Conservation (phyloP, 1,284 basidiomycete species). For the Butyriboletus regius region DNA sequence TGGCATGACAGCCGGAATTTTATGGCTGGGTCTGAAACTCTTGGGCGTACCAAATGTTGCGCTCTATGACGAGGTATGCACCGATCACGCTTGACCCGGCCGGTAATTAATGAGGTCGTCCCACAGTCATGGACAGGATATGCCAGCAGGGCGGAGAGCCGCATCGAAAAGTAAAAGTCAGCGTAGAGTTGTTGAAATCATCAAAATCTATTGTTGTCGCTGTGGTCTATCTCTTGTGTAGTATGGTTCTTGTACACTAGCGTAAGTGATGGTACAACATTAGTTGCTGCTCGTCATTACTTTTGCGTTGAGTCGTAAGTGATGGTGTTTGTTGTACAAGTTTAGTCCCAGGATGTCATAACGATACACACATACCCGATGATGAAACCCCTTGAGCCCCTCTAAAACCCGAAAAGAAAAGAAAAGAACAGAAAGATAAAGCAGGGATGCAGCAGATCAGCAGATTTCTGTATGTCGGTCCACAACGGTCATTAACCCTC, state of each 20-base stretch:
- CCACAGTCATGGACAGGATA: slow-evolving; percentile 79
- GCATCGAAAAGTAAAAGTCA: slow-evolving; percentile 52
- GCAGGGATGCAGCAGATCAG: slow-evolving; percentile 9
- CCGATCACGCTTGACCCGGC: slow-evolving; percentile 6
- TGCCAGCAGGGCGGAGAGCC: slow-evolving; percentile 57
- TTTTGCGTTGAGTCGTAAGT: slow-evolving; percentile 12
- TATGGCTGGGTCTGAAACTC: slow-evolving; percentile 80
- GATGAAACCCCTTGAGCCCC: slow-evolving; percentile 13
- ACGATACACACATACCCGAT: slow-evolving; percentile 24
- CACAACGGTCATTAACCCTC: slow-evolving; percentile 33
- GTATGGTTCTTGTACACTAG: slow-evolving; percentile 18
- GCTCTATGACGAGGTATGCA: slow-evolving; percentile 77
- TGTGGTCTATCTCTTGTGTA: slow-evolving; percentile 8
- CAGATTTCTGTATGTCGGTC: slow-evolving; percentile 29
- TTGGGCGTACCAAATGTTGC: slow-evolving; percentile 55
- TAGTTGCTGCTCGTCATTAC: slow-evolving; percentile 18
- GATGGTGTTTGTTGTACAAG: slow-evolving; percentile 17
- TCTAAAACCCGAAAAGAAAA: slow-evolving; percentile 11
- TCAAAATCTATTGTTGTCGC: slow-evolving; percentile 3
- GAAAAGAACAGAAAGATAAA: background rate
- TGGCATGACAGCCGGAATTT: slow-evolving; percentile 92
- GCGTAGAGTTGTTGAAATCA: slow-evolving; percentile 7
- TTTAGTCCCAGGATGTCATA: slow-evolving; percentile 9
- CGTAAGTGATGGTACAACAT: slow-evolving; percentile 31
- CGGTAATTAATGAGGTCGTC: slow-evolving; percentile 17